Base-by-base conservation (phyloP, 2,329 filamentous ascomycete species). In the Lithohypha guttulata region DNA sequence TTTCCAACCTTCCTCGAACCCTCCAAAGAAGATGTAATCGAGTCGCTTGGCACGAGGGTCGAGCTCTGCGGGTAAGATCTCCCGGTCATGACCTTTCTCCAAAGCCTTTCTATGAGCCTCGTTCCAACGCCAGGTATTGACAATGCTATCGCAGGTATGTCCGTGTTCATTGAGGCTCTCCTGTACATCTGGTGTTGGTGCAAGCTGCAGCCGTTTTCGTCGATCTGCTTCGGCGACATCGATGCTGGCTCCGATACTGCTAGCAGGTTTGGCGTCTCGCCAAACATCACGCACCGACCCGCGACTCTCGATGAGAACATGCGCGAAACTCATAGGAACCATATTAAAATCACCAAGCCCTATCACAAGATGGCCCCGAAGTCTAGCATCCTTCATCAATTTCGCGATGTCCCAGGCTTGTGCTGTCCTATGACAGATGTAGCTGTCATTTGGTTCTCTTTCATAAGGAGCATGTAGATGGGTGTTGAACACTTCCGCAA, bases 401-500 rank as follows among this genome's bases (percentile, higher is more conserved):
- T 93, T 94, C 38, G 87, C 75, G 42, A 95, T 83, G 58, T 95
- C 83, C 91, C 91, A 98, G 34, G 86, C 82, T 64, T 98, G 89
- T 3, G 89, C 81, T 13, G 84, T 84, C 42, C 87, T 81, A 62
- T 96, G 91, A 56, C 84, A 87, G 35, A 86, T 66, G 63, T 98
- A 96, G 19, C 81, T 84, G 62, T 93, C 84, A 53, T 83, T 68
- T 13, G 79, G 77, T 50, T 83, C 79, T 46, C 68, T 64, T 60
- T 93, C 84, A 59, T 96, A 96, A 0, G 84, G 84, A 3, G 91
- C 82, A 59, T 96, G 91, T 2, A 84, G 63, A 69, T 93, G 89
- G 13, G 91, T 96, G 58, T 84, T 89, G 57, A 96, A 95, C 2
- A 96, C 84, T 55, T 95, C 85, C 13, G 85, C 68, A 8, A 87